Conservation (phyloP, 148 eudicot species). For the Rhododendron henanense region DNA sequence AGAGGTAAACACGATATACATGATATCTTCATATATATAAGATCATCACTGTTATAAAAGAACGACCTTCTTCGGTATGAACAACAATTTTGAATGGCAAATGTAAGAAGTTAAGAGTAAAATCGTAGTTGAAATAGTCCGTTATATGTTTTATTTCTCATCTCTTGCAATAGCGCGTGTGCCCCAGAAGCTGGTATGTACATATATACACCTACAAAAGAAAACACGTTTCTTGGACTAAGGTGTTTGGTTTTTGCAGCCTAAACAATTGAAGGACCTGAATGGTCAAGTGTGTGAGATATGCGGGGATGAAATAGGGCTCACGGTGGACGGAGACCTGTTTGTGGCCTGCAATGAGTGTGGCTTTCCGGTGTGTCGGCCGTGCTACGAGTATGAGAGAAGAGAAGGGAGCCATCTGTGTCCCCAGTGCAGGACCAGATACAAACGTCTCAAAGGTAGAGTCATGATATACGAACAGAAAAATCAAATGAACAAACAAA, state of each 20-base stretch:
- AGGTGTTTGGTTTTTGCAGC: slow-evolving; percentile 41
- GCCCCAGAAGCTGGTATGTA: background rate
- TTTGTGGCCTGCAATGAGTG: slow-evolving; percentile 98
- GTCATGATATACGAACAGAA: background rate
- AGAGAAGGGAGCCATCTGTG: slow-evolving; percentile 88
- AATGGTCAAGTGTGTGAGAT: slow-evolving; percentile 97
- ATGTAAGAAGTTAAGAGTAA: background rate
- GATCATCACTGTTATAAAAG: background rate
- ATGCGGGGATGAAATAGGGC: slow-evolving; percentile 83
- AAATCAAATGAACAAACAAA: background rate
- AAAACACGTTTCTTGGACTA: background rate
- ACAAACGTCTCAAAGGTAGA: slow-evolving; percentile 87
- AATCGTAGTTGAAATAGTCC: background rate
- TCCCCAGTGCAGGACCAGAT: slow-evolving; percentile 98
- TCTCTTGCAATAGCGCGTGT: background rate
- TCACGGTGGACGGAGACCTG: slow-evolving; percentile 84
- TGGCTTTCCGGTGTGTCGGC: slow-evolving; percentile 94
- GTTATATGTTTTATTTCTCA: background rate
- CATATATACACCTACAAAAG: background rate
- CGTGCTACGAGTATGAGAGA: slow-evolving; percentile 96
- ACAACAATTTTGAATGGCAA: background rate
- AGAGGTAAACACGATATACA: slow-evolving; percentile 43
- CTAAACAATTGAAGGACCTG: slow-evolving; percentile 85
- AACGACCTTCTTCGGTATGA: background rate
- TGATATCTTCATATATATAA: background rate